These are phyloP conservation scores for Colletotrichum limetticola DNA, from an alignment of 2,329 filamentous ascomycete genomes.

Conservation along the genomic window DNA sequence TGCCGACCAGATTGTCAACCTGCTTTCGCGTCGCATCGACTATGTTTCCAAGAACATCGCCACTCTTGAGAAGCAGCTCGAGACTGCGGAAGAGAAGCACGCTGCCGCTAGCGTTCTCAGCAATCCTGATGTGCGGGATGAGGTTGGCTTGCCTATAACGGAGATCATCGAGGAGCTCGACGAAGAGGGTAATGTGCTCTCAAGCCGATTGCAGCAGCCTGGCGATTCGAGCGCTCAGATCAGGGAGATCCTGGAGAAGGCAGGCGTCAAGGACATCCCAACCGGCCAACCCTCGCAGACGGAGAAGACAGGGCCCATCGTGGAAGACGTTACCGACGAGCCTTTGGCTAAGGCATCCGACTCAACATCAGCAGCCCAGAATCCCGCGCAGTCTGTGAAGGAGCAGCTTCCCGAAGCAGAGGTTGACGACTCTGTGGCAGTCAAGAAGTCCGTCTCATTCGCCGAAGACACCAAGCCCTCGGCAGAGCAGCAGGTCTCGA, in stretches of 20 bases:
- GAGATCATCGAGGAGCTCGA: constrained; percentile 95
- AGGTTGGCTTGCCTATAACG: constrained; percentile 80
- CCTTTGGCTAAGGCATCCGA: background rate
- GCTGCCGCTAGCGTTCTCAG: constrained; percentile 69
- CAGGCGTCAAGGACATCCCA: constrained; percentile 69
- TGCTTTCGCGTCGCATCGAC: constrained; percentile 82
- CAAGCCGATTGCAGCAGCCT: constrained; percentile 72
- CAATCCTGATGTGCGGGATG: constrained; percentile 71
- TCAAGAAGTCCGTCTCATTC: constrained; percentile 72
- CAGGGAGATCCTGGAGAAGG: constrained; percentile 78
- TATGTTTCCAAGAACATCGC: constrained; percentile 87
- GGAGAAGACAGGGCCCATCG: constrained; percentile 10
- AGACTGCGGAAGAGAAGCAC: constrained; percentile 75
- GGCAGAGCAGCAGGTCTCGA: constrained; percentile 50
- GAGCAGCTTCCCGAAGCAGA: background rate
- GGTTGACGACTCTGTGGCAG: background rate
- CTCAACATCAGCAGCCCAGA: background rate
- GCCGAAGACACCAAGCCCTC: constrained; percentile 66
- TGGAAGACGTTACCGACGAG: constrained; percentile 34
- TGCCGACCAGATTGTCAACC: constrained; percentile 71
- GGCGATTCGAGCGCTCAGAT: constrained; percentile 75
- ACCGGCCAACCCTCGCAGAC: constrained; percentile 30
- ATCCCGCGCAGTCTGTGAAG: background rate
- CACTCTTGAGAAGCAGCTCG: constrained; percentile 78
- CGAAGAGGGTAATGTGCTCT: constrained; percentile 87